Evolutionary conservation across 106 monocot species (phyloP).

Genomic region (Dioscorea alata): DNA sequence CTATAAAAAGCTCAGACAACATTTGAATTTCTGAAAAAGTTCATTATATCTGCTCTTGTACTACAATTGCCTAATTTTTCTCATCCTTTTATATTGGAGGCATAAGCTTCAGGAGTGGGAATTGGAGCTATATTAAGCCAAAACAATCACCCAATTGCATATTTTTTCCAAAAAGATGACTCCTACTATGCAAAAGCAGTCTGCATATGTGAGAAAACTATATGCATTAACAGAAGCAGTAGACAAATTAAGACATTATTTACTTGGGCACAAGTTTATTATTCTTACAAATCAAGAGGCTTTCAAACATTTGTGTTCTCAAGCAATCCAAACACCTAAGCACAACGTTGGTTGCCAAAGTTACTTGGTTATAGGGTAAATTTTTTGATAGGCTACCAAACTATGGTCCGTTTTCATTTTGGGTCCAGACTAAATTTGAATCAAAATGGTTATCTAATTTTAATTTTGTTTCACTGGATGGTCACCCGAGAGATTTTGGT

Average conservation of each 20-base stretch:
- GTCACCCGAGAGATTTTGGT: too few species aligned
- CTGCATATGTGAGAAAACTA: not conserved
- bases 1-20: not conserved
- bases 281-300: not conserved
- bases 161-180: not conserved
- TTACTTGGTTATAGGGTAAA: too few species aligned
- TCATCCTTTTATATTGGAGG: not conserved
- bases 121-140: not conserved
- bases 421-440: too few species aligned
- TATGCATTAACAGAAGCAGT: not conserved
- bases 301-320: not conserved
- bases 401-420: too few species aligned
- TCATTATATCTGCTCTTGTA: not conserved
- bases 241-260: not conserved
- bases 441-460: too few species aligned
- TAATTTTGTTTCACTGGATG: too few species aligned
- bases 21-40: not conserved
- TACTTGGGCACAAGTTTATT: not conserved
- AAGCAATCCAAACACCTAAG: not conserved
- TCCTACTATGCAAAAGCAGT: not conserved
- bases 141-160: not conserved
- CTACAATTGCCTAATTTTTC: not conserved
- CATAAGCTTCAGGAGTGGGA: not conserved
- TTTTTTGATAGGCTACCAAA: too few species aligned
- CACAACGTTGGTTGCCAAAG: not conserved